A percentile compares a stretch with the other conserved stretches of the same genome.
These are phyloP conservation scores for Colletotrichum caudatum DNA, from an alignment of 2,329 filamentous ascomycete genomes.

Conservation along the genomic window DNA sequence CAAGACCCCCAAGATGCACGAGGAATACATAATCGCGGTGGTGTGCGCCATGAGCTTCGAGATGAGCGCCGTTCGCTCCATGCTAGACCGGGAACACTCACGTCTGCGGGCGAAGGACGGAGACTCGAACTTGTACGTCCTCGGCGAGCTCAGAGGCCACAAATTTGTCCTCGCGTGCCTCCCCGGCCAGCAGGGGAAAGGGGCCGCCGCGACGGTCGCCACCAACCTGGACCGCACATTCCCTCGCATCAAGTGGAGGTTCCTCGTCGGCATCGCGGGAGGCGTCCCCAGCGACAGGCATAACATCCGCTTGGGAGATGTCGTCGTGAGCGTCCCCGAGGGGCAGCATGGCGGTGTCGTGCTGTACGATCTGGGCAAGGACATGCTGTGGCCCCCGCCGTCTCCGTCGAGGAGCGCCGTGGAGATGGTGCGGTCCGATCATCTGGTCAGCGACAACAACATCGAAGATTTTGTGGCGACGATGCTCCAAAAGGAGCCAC, in stretches of 20 bases:
- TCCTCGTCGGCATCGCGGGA: background rate
- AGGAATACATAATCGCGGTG: conserved; percentile 47
- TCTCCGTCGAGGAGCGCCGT: conserved; percentile 36
- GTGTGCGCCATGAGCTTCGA: conserved; percentile 46
- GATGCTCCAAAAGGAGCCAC: background rate
- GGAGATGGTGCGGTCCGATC: background rate
- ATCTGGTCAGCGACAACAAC: background rate
- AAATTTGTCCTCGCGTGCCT: background rate
- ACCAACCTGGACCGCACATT: background rate
- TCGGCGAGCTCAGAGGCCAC: background rate
- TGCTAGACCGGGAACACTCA: conserved; percentile 47
- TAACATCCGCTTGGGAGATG: background rate
- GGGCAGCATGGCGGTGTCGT: conserved; percentile 25
- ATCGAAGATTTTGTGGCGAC: background rate
- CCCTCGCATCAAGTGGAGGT: background rate
- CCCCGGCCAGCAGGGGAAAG: background rate
- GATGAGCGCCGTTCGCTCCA: conserved; percentile 47
- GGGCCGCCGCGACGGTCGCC: background rate
- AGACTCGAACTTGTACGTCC: background rate
- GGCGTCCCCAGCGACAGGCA: background rate
- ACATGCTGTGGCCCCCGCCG: conserved; percentile 40
- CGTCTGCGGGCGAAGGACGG: background rate
- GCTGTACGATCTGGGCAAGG: conserved; percentile 31
- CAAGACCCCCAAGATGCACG: conserved; percentile 11
- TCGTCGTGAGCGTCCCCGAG: background rate